Conservation (phyloP, 164 flowering plant species). For the Annona squamosa region DNA sequence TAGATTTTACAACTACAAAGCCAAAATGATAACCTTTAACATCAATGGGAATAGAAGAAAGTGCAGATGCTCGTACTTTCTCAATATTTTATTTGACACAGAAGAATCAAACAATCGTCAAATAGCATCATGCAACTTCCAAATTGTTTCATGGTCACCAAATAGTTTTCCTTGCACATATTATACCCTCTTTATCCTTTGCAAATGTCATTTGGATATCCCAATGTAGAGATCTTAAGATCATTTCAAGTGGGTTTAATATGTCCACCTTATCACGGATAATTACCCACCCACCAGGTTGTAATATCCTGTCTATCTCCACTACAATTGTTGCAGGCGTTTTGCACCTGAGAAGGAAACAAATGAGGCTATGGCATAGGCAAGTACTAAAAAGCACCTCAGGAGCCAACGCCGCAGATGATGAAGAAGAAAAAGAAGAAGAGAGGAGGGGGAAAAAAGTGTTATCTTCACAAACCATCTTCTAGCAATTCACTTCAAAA, state of each 20-base stretch:
- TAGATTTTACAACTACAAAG: not conserved
- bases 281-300: slow-evolving; percentile 90
- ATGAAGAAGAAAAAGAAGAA: no score
- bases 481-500: no score
- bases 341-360: slow-evolving; percentile 52
- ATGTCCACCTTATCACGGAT: slow-evolving; percentile 78
- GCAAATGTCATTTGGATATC: slow-evolving; percentile 74
- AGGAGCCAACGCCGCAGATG: no score
- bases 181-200: slow-evolving; percentile 65
- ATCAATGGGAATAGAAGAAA: not conserved
- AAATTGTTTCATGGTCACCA: slow-evolving; percentile 60
- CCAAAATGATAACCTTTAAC: not conserved
- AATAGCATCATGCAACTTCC: not conserved
- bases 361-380: not conserved
- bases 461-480: no score
- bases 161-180: slow-evolving; percentile 67
- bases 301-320: slow-evolving; percentile 80
- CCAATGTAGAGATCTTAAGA: slow-evolving; percentile 76
- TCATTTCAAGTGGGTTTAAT: slow-evolving; percentile 57
- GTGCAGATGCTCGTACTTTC: not conserved
- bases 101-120: not conserved
- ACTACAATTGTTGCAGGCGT: slow-evolving; percentile 70
- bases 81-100: not conserved
- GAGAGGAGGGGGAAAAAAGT: no score
- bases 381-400: no score